Percentiles rank a stretch among this genome's conserved stretches.
These are phyloP conservation scores for Passalora sequoiae DNA, from an alignment of 2,329 filamentous ascomycete species.

Conservation along the genomic window DNA sequence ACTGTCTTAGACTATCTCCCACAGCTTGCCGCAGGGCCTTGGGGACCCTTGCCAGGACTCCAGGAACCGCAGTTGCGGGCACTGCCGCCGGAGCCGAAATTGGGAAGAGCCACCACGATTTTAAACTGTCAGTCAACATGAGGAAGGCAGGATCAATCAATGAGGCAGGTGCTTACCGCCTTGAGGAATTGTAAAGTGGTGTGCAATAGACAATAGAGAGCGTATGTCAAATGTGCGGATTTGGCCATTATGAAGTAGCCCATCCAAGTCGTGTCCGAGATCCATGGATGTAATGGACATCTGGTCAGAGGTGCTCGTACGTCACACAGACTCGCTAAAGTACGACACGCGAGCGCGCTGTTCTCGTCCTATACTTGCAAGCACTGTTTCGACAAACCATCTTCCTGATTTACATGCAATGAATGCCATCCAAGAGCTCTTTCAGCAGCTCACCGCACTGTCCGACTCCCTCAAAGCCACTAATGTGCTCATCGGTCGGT, in stretches of 20 bases:
- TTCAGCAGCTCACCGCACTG: slow-evolving; percentile 34
- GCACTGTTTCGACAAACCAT: no score
- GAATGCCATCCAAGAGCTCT: slow-evolving; percentile 23
- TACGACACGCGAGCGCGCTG: background rate
- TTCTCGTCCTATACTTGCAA: no score
- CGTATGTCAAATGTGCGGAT: no score
- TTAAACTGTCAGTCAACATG: no score
- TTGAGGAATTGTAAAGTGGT: no score
- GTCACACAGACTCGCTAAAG: background rate
- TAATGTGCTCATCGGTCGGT: slow-evolving; percentile 51
- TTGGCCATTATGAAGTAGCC: no score
- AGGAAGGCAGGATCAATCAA: no score
- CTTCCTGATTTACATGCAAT: slow-evolving; percentile 15
- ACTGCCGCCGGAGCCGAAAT: background rate
- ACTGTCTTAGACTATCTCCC: background rate
- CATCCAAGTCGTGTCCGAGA: no score
- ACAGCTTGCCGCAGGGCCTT: slow-evolving; percentile 2
- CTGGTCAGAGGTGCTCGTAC: no score
- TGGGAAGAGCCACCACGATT: slow-evolving; percentile 1
- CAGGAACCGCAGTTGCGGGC: background rate
- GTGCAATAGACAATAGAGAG: no score
- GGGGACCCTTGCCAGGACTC: background rate
- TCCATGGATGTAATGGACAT: no score
- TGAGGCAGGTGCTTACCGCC: no score
- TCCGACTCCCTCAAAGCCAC: slow-evolving; percentile 51